Base-by-base conservation (phyloP, 306 rosid genomes). In the Castanea mollissima region DNA sequence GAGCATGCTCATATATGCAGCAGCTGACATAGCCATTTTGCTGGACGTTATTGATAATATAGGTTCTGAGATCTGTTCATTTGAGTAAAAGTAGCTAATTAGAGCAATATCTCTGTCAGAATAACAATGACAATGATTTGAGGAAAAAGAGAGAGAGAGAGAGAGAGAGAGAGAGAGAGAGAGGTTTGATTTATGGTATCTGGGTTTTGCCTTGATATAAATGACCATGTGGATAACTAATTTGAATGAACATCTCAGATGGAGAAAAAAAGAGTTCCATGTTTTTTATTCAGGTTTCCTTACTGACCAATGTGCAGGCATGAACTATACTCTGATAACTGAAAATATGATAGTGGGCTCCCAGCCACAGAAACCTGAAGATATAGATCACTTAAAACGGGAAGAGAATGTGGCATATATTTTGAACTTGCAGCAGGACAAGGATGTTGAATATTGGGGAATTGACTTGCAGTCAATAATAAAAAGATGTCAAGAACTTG, bases 351-450 rank as follows among this genome's bases (percentile, higher is more conserved):
- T 94, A 31, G 97, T 94, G 81, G 97, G 97, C 27, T 94, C 99
- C 67, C 99, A 92, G 84, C 99, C 97, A 78, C 97, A 94, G 86
- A 92, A 91, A 85, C 92, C 94, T 5, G 92, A 87, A 79, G 99
- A 95, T 75, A 82, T 92, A 25, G 89, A 90, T 83, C 91, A 91
- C 81, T 90, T 95, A 29, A 90, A 81, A 75, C 85, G 86, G 80
- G 92, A 83, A 85, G 92, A 92, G 89, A 86, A 80, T 78, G 99
- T 94, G 74, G 92, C 94, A 9, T 92, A 90, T 88, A 89, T 91
- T 91, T 84, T 95, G 18, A 94, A 94, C 86, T 88, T 94, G 90
- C 99, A 94, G 82, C 97, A 92, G 79, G 99, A 92, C 85, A 87
- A 77, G 63, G 97, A 92, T 87, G 91, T 91, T 14, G 97, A 91